Base-by-base conservation (phyloP, 2,329 filamentous ascomycete genomes). In the Cadophora luteo-olivacea region DNA sequence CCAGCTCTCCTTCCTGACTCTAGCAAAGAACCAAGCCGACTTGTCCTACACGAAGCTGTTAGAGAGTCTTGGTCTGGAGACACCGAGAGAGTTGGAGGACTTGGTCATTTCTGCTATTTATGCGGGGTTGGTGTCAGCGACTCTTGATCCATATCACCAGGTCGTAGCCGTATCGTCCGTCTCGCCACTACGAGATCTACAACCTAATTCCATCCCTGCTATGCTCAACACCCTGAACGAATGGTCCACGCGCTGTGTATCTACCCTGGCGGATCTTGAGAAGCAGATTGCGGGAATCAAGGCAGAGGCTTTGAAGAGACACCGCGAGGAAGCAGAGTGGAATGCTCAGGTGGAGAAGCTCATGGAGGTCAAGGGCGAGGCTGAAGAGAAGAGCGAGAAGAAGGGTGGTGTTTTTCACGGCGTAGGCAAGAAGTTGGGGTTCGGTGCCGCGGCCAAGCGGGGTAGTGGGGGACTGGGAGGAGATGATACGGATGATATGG, bases 71-170 rank as follows among this genome's bases (percentile, higher is more conserved):
- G 87, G 86, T 65, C 88, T 98, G 19, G 77, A 86, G 36, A 87
- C 86, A 41, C 78, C 87, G 29, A 86, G 91, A 52, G 88, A 92
- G 55, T 88, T 99, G 65, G 96, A 99, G 83, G 88, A 91, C 72
- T 87, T 97, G 69, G 89, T 98, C 73, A 96, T 95, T 74, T 89
- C 89, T 48, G 92, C 94, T 74, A 91, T 97, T 77, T 98, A 97
- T 82, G 89, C 91, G 6, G 92, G 91, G 51, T 87, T 99, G 1
- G 82, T 99, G 61, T 86, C 87, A 49, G 95, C 91, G 7, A 94
- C 92, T 51, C 90, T 99, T 66, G 92, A 97, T 77, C 93, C 94
- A 4, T 87, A 88, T 68, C 86, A 90, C 66, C 88, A 91, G 41
- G 85, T 87, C 69, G 91, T 98, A 25, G 87, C 91, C 77, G 89